These are phyloP conservation scores for Fusarium burgessii DNA, from an alignment of 2,329 filamentous ascomycete genomes.

Conservation along the genomic window DNA sequence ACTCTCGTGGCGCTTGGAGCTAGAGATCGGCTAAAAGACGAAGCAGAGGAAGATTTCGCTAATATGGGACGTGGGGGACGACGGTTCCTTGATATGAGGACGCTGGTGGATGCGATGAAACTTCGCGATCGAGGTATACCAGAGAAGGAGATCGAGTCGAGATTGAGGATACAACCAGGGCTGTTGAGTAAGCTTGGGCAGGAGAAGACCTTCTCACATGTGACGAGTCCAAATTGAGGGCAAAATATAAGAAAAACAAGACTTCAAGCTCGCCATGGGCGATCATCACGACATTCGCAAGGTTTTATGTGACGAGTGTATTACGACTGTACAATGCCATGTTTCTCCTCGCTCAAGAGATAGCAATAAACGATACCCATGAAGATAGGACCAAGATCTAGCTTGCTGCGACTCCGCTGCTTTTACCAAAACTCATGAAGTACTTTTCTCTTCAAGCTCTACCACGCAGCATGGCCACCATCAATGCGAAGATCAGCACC, in stretches of 20 bases:
- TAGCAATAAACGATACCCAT: slow-evolving; percentile 32
- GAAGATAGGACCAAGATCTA: slow-evolving; percentile 3
- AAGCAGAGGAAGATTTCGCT: slow-evolving; percentile 60
- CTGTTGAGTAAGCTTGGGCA: slow-evolving; percentile 60
- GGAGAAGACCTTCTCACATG: slow-evolving; percentile 54
- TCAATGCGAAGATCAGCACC: slow-evolving; percentile 78
- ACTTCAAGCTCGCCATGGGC: slow-evolving; percentile 4
- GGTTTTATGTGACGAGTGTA: slow-evolving; percentile 17
- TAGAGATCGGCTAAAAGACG: slow-evolving; percentile 57
- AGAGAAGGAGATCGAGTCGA: slow-evolving; percentile 59
- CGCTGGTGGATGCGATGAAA: slow-evolving; percentile 60
- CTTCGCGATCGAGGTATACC: slow-evolving; percentile 57
- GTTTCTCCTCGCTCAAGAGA: slow-evolving; percentile 26
- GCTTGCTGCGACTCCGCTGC: slow-evolving; percentile 2
- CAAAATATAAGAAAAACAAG: background rate
- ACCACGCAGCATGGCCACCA: slow-evolving; percentile 75
- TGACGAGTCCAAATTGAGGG: slow-evolving; percentile 45
- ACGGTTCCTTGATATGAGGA: slow-evolving; percentile 62
- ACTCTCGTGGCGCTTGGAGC: slow-evolving; percentile 64
- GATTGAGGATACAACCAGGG: slow-evolving; percentile 59
- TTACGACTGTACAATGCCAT: slow-evolving; percentile 29
- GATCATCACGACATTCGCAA: slow-evolving; percentile 1
- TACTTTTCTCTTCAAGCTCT: slow-evolving; percentile 28
- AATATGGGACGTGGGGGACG: slow-evolving; percentile 53
- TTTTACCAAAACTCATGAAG: background rate